phyloP scores from a whole-genome alignment of 2,329 filamentous ascomycete genomes.

The Curvularia verruculosa region DNA sequence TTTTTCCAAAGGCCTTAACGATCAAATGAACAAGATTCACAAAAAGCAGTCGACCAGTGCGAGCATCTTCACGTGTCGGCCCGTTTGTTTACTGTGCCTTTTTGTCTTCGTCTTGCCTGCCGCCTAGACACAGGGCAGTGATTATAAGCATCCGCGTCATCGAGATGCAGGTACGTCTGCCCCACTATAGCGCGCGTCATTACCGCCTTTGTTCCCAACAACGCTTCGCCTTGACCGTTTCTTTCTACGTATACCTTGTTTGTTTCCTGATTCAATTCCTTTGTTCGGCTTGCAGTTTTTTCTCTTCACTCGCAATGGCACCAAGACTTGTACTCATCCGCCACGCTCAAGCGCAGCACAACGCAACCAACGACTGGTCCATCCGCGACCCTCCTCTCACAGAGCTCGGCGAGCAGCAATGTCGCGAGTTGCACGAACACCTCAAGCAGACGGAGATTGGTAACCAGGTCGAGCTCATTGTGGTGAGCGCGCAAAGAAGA shows the following conservation, averaged over 20 bases:
- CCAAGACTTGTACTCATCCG: conserved; percentile 55
- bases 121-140: not conserved
- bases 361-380: conserved; percentile 50
- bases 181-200: conserved; percentile 26
- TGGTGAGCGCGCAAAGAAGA: conserved; percentile 69
- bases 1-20: conserved; percentile 23
- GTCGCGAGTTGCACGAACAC: conserved; percentile 47
- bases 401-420: conserved; percentile 51
- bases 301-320: conserved; percentile 39
- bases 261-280: not conserved
- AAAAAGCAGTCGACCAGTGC: conserved; percentile 7
- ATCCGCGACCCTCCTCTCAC: conserved; percentile 53
- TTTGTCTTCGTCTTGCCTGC: conserved; percentile 3
- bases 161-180: conserved; percentile 21
- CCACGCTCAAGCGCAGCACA: conserved; percentile 55
- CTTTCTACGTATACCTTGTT: not conserved
- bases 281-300: not conserved
- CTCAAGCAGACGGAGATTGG: conserved; percentile 48
- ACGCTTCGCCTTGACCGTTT: conserved; percentile 2
- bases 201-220: conserved; percentile 12
- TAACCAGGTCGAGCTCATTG: conserved; percentile 59
- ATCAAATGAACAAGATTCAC: conserved; percentile 17
- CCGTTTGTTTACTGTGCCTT: conserved; percentile 1
- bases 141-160: conserved; percentile 18
- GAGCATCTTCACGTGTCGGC: conserved; percentile 2